phyloP scores from a whole-genome alignment of 768 basidiomycete species.

The Podaxis pistillaris region DNA sequence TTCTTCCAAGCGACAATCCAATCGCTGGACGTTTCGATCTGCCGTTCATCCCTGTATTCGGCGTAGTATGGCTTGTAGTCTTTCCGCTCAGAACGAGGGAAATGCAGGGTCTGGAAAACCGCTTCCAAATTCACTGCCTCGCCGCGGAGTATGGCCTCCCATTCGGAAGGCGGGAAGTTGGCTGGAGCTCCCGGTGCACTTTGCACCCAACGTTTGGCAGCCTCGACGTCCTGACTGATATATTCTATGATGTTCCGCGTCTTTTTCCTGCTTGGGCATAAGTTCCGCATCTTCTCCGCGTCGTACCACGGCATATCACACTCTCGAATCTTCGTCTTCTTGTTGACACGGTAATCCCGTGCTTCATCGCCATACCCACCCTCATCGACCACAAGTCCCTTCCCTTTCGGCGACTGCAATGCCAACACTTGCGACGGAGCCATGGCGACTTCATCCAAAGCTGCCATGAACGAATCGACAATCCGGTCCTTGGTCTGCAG shows the following conservation, averaged over 20 bases:
- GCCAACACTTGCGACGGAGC: no score
- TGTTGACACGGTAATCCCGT: no score
- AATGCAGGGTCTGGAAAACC: constrained; percentile 21
- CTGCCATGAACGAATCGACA: background rate
- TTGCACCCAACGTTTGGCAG: constrained; percentile 9
- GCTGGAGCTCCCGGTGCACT: background rate
- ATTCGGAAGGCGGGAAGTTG: constrained; percentile 22
- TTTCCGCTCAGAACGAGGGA: constrained; percentile 18
- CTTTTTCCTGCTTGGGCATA: no score
- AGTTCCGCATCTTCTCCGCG: no score
- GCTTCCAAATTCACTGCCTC: constrained; percentile 27
- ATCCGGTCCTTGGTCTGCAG: background rate
- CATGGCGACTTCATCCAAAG: background rate
- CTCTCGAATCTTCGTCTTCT: no score
- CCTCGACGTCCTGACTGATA: background rate
- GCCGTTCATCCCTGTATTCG: constrained; percentile 11
- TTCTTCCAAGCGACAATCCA: constrained; percentile 25
- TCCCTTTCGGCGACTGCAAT: no score
- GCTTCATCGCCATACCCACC: no score
- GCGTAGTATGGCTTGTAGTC: constrained; percentile 16
- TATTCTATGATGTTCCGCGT: no score
- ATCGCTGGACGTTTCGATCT: constrained; percentile 15
- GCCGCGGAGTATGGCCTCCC: constrained; percentile 25
- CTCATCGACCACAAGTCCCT: no score
- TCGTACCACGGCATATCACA: no score